phyloP scores from a whole-genome alignment of 2,329 filamentous ascomycete genomes.

The Paecilomyces niveus region DNA sequence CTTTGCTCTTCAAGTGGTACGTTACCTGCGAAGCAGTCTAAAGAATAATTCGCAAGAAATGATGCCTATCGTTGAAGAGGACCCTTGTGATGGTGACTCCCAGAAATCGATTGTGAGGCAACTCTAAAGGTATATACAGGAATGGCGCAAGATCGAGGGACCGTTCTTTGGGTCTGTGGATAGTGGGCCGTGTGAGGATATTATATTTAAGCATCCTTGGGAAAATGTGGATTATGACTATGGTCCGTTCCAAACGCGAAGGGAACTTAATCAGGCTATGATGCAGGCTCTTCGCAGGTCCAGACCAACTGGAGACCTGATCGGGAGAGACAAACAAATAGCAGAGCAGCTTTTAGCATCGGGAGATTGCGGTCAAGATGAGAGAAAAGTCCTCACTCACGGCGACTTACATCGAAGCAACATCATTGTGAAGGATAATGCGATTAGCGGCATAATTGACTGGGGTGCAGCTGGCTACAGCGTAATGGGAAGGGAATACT shows the following conservation, averaged over 20 bases:
- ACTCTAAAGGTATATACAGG: background rate
- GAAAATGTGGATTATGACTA: slow-evolving; percentile 7
- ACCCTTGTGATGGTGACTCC: background rate
- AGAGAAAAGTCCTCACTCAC: background rate
- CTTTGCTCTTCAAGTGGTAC: too few relatives aligned
- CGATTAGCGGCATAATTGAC: background rate
- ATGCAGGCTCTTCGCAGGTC: background rate
- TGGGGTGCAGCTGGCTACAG: background rate
- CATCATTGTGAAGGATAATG: background rate
- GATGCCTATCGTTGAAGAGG: too few relatives aligned
- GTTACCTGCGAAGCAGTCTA: too few relatives aligned
- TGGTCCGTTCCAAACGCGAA: slow-evolving; percentile 1
- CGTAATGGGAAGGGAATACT: background rate
- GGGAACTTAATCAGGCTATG: background rate
- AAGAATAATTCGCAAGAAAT: too few relatives aligned
- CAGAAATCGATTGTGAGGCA: background rate
- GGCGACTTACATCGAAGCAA: background rate
- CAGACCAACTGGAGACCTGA: background rate
- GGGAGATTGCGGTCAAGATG: background rate
- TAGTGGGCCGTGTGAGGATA: slow-evolving; percentile 9
- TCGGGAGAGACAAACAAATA: background rate
- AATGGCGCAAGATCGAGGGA: slow-evolving; percentile 3
- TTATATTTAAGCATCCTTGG: slow-evolving; percentile 12
- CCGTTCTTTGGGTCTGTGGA: slow-evolving; percentile 8
- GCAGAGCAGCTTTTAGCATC: background rate